phyloP scores from a whole-genome alignment of 768 basidiomycete genomes.

The Exidia glandulosa region DNA sequence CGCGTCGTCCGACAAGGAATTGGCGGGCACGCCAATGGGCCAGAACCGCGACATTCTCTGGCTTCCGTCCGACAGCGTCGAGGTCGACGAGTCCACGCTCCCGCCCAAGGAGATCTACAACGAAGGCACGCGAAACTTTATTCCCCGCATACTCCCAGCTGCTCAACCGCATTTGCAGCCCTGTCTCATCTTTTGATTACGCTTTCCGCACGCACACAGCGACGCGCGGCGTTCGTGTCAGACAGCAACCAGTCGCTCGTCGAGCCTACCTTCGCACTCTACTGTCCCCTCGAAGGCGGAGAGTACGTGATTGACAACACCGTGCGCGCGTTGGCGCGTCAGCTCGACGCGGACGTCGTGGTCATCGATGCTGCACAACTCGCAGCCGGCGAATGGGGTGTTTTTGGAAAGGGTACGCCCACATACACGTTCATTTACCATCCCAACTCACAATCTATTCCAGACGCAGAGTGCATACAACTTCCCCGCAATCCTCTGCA shows the following conservation, averaged over 20 bases:
- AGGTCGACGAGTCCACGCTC: not conserved
- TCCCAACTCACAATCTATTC: not conserved
- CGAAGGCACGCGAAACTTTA: not conserved
- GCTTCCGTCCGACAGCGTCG: not conserved
- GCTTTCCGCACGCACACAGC: slow-evolving; percentile 73
- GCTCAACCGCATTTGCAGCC: slow-evolving; percentile 16
- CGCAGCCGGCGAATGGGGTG: slow-evolving; percentile 80
- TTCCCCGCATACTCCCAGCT: not conserved
- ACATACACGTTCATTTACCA: not conserved
- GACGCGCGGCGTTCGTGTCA: slow-evolving; percentile 52
- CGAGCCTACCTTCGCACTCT: slow-evolving; percentile 78
- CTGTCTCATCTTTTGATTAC: slow-evolving; percentile 66
- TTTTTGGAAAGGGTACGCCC: slow-evolving; percentile 61
- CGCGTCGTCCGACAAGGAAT: not conserved
- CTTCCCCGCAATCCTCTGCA: slow-evolving; percentile 70
- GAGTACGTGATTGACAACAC: slow-evolving; percentile 74
- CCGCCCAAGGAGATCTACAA: not conserved
- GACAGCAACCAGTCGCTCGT: slow-evolving; percentile 35
- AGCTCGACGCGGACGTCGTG: slow-evolving; percentile 68
- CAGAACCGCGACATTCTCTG: not conserved
- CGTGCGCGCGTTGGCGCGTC: slow-evolving; percentile 63
- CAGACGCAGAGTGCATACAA: slow-evolving; percentile 60
- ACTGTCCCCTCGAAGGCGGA: slow-evolving; percentile 83
- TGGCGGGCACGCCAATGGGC: not conserved
- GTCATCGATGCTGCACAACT: slow-evolving; percentile 76